These are phyloP conservation scores for Pouteria campechiana DNA, from an alignment of 179 eudicot genomes.

Conservation along the genomic window DNA sequence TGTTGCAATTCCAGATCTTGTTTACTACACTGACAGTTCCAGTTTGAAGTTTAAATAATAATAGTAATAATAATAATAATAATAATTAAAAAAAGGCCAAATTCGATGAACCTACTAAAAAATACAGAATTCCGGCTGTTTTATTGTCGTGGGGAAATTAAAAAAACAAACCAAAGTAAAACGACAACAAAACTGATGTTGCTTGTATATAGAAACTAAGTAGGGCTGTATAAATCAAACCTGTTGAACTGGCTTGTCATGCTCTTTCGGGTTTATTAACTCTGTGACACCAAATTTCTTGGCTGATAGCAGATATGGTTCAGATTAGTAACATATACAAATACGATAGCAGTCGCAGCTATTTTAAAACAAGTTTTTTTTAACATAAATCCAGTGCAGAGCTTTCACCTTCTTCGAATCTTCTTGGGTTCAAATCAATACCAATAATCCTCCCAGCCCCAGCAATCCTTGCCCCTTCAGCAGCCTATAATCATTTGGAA, in stretches of 20 bases:
- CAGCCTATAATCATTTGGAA: conserved; percentile 30
- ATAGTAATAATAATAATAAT: no score
- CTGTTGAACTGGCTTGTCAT: conserved; percentile 32
- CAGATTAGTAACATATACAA: not conserved
- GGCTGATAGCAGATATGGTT: conserved; percentile 16
- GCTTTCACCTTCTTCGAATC: conserved; percentile 32
- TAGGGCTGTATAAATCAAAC: no score
- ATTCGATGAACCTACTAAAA: not conserved
- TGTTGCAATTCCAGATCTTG: no score
- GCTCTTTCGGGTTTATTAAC: conserved; percentile 34
- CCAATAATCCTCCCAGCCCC: conserved; percentile 45
- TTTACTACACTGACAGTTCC: no score
- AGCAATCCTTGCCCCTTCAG: conserved; percentile 44
- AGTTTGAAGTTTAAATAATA: no score
- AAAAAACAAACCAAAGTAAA: no score
- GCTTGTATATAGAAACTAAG: no score
- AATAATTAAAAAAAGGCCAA: not conserved
- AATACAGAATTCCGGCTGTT: not conserved
- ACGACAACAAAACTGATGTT: no score
- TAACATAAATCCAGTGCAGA: no score
- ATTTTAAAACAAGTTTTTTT: no score
- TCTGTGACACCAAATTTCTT: conserved; percentile 47
- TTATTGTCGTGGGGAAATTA: no score
- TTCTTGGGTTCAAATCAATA: conserved; percentile 19
- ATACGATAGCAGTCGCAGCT: no score